phyloP scores from a whole-genome alignment of 2,329 filamentous ascomycete genomes.

The Neonectria coccinea region DNA sequence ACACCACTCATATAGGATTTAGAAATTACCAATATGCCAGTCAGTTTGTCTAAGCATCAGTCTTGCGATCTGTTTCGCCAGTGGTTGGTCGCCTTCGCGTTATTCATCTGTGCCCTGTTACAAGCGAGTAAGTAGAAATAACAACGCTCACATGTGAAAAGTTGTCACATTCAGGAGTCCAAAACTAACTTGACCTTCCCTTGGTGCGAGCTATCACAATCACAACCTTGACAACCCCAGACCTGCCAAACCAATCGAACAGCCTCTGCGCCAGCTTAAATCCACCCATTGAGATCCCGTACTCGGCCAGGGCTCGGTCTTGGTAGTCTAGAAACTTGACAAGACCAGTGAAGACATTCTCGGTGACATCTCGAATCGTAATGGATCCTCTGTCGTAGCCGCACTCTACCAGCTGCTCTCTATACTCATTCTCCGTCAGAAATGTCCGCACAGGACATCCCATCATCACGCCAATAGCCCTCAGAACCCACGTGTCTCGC shows the following conservation, averaged over 20 bases:
- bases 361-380: conserved; percentile 62
- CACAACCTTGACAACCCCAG: conserved; percentile 50
- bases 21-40: background rate
- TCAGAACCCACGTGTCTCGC: conserved; percentile 50
- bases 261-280: conserved; percentile 52
- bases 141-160: too few relatives aligned
- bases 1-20: background rate
- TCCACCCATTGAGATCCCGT: conserved; percentile 52
- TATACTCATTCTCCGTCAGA: conserved; percentile 59
- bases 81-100: too few relatives aligned
- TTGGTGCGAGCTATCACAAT: conserved; percentile 50
- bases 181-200: background rate
- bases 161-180: too few relatives aligned
- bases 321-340: conserved; percentile 56
- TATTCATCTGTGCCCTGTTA: too few relatives aligned
- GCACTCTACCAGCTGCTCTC: conserved; percentile 56
- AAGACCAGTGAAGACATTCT: conserved; percentile 64
- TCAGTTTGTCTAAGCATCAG: background rate
- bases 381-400: conserved; percentile 60
- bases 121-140: too few relatives aligned
- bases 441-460: conserved; percentile 63
- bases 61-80: background rate
- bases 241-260: conserved; percentile 54
- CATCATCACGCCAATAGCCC: conserved; percentile 59
- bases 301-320: conserved; percentile 48